Evolutionary conservation across 2,329 filamentous ascomycete species (phyloP), one percentile per base, ranked within the genome.

Genomic region (Venturia oleaginea): DNA sequence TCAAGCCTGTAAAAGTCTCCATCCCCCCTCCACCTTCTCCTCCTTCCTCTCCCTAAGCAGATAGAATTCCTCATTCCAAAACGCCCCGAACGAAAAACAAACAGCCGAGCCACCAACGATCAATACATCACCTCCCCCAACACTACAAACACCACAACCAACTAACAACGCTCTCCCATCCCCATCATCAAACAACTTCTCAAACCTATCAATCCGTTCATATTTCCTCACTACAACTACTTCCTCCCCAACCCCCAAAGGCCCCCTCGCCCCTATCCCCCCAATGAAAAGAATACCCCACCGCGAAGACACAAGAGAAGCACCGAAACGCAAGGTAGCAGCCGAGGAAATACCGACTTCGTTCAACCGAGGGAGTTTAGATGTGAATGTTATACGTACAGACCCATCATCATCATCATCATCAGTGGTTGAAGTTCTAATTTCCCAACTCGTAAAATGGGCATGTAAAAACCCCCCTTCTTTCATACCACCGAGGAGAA

Each of bases 21-120:
- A 51, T 27, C 10, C 46, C 11, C 1, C 22, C 22, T 15, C 46
- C 11, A 4, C 46, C 15, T 4, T 51, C 27, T 15, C 15, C 4
- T 22, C 27, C n/a, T n/a, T 34, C 51, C n/a, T 34, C 6, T 32
- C 17, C 15, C 37, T 24, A 13, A 68, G 30, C 10, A 63, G 66
- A 77, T 77, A 87, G 15, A 81, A 78, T 1, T 84, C 84, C 38
- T 81, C 80, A 61, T 92, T 92, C 90, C 90, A 95, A 70, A 85
- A 92, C 7, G 89, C 90, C 1, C 92, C 92, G 82, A 96, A 96
- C 0, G 90, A 92, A 77, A 96, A 96, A 73, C 91, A 96, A 0
- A 91, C 90, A 19, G 89, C 91, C 43, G 91, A 92, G 19, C 92
- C 92, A 1, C 91, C 91, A 59, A 89, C 74, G 8, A 95, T 76